Conservation (phyloP, 306 rosid genomes). For the Medicago ruthenica region DNA sequence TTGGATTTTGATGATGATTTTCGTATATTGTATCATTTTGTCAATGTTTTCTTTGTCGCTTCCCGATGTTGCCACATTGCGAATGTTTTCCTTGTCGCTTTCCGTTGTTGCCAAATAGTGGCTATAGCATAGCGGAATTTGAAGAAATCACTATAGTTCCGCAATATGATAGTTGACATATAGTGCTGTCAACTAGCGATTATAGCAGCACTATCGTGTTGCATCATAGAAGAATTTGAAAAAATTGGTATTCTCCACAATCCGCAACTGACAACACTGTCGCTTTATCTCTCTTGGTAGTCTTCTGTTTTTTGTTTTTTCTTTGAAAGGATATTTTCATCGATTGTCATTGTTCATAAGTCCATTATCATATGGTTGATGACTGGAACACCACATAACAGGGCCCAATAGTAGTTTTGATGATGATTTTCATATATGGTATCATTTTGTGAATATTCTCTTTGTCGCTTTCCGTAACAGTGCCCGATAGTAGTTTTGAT, state of each 20-base stretch:
- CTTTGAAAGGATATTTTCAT: neutral
- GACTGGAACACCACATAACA: too few relatives aligned
- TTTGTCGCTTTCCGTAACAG: neutral
- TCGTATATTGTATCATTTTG: conserved; percentile 3
- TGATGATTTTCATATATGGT: conserved; percentile 5
- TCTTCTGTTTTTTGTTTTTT: neutral
- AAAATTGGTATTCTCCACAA: too few relatives aligned
- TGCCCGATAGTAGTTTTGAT: neutral
- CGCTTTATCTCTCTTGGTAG: too few relatives aligned
- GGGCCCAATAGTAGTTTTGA: neutral
- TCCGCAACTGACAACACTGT: too few relatives aligned
- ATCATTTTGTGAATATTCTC: neutral
- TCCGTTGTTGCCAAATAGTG: neutral
- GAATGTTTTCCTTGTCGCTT: neutral
- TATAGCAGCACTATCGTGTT: neutral
- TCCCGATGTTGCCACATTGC: neutral
- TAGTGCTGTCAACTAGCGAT: neutral
- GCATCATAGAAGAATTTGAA: too few relatives aligned
- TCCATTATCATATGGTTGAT: neutral
- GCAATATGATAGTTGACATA: neutral
- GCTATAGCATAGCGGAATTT: neutral
- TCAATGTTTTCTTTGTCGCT: neutral
- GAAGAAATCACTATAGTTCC: neutral
- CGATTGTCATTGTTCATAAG: neutral
- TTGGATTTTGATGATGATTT: conserved; percentile 5